These are phyloP conservation scores for Colletotrichum coccodes DNA, from an alignment of 2,329 filamentous ascomycete species.

Conservation along the genomic window DNA sequence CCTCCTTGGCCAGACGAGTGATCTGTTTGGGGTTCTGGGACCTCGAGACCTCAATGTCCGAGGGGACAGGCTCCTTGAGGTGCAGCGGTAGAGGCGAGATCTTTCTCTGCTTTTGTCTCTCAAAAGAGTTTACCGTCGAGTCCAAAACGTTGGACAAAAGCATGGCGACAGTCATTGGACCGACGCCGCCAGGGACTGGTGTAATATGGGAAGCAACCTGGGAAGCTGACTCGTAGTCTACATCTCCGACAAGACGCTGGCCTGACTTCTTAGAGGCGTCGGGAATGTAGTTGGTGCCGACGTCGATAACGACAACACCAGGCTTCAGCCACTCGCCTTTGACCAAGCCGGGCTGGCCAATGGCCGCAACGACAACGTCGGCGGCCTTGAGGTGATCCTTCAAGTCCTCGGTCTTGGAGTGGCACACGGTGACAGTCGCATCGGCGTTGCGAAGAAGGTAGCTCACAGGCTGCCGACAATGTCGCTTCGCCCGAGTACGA, in stretches of 20 bases:
- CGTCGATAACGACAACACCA: constrained; percentile 95
- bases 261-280: constrained; percentile 93
- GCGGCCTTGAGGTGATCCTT: constrained; percentile 81
- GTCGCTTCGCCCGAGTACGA: constrained; percentile 93
- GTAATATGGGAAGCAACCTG: constrained; percentile 94
- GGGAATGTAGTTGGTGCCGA: constrained; percentile 95
- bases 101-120: constrained; percentile 81
- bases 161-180: constrained; percentile 99
- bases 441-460: constrained; percentile 95
- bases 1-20: constrained; percentile 82
- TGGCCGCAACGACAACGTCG: constrained; percentile 91
- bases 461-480: constrained; percentile 97
- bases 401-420: constrained; percentile 85
- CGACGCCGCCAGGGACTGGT: constrained; percentile 94
- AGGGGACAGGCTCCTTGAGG: constrained; percentile 84
- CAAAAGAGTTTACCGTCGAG: constrained; percentile 83
- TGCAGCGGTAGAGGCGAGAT: constrained; percentile 87
- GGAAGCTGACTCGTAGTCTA: constrained; percentile 86
- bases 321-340: constrained; percentile 97
- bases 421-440: constrained; percentile 95
- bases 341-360: constrained; percentile 87
- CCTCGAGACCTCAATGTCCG: constrained; percentile 92
- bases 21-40: constrained; percentile 93
- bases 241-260: constrained; percentile 91
- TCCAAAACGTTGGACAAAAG: constrained; percentile 94